phyloP scores from a whole-genome alignment of 2,329 filamentous ascomycete species.

The Paraphoma chrysanthemicola region DNA sequence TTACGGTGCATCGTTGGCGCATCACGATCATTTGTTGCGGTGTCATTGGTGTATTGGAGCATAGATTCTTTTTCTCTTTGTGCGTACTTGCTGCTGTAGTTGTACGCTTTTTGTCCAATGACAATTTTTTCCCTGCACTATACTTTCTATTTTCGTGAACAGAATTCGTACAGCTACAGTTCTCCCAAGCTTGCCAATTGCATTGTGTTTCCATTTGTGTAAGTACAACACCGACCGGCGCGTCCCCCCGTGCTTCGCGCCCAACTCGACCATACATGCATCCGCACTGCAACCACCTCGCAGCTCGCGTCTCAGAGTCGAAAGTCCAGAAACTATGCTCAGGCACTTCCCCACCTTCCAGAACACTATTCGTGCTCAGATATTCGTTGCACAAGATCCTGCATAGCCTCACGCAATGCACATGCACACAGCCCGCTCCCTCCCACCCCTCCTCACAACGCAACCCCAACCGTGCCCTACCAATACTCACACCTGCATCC shows the following conservation, averaged over 20 bases:
- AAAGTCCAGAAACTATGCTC: neutral
- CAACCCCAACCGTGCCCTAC: neutral
- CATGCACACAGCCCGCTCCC: neutral
- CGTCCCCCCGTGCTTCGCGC: neutral
- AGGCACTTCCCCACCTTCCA: neutral
- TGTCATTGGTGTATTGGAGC: neutral
- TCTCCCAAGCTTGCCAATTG: no score
- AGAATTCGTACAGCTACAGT: no score
- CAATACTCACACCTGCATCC: neutral
- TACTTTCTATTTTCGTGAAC: neutral
- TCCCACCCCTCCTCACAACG: neutral
- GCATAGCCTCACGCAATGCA: slow-evolving; percentile 20
- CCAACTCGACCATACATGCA: neutral
- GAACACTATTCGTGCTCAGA: slow-evolving; percentile 2
- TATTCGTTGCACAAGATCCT: slow-evolving; percentile 1
- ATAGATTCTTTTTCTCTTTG: neutral
- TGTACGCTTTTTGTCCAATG: slow-evolving; percentile 23
- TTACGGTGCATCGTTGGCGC: slow-evolving; percentile 3
- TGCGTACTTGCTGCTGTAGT: slow-evolving; percentile 20
- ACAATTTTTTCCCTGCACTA: slow-evolving; percentile 4
- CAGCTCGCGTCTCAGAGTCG: neutral
- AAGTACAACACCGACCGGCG: no score
- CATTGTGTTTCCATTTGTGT: no score
- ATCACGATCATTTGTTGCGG: slow-evolving; percentile 3
- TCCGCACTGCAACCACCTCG: slow-evolving; percentile 1